phyloP scores from a whole-genome alignment of 345 rosid genomes.

The Moricandia moricandioides region DNA sequence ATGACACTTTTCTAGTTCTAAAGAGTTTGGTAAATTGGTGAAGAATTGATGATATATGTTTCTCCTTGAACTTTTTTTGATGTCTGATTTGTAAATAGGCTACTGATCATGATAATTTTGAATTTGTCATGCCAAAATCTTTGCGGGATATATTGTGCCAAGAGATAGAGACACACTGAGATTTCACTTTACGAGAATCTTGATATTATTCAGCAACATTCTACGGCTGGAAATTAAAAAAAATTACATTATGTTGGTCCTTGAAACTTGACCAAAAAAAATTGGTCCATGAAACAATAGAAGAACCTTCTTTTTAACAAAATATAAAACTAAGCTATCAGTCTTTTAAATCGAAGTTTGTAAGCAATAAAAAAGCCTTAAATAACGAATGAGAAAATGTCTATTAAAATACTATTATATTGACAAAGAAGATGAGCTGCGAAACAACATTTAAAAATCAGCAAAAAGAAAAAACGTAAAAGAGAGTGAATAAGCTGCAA shows the following conservation, averaged over 20 bases:
- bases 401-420: neutral
- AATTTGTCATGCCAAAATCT: neutral
- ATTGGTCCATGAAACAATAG: no score
- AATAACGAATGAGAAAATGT: neutral
- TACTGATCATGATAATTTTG: neutral
- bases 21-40: neutral
- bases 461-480: neutral
- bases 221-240: neutral
- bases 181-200: neutral
- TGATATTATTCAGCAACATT: neutral
- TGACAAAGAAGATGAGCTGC: constrained; percentile 14
- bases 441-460: neutral
- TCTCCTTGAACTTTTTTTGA: neutral
- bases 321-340: neutral
- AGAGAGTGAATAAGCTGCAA: neutral
- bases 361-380: neutral
- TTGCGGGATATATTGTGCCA: neutral
- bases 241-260: neutral
- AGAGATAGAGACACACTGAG: neutral
- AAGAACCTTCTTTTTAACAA: neutral
- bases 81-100: neutral
- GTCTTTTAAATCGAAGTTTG: neutral
- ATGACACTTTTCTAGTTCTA: neutral
- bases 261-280: no score
- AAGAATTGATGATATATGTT: neutral